A percentile compares a stretch with the other conserved stretches of the same genome.
phyloP scores from a whole-genome alignment of 192 early-diverging fungal genomes.

The Coemansia sp. region DNA sequence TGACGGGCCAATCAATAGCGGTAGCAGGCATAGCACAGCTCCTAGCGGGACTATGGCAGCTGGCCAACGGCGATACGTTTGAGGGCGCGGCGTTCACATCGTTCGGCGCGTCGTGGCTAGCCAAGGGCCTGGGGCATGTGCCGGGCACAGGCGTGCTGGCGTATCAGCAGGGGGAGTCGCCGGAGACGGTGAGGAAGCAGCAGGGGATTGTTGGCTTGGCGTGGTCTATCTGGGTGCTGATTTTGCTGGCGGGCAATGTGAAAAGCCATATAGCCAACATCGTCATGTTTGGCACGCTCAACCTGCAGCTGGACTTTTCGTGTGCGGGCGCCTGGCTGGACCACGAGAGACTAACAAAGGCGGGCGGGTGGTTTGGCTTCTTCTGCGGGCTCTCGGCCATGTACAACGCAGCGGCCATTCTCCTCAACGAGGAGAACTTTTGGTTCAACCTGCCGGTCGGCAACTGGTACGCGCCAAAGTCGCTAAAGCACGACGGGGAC shows the following conservation, averaged over 20 bases:
- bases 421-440: slow-evolving; percentile 52
- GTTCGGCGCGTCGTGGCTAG: slow-evolving; percentile 48
- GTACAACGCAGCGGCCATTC: slow-evolving; percentile 48
- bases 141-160: slow-evolving; percentile 35
- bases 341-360: slow-evolving; percentile 23
- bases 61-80: slow-evolving; percentile 53
- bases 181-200: slow-evolving; percentile 29
- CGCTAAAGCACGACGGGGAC: slow-evolving; percentile 1
- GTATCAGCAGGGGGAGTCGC: slow-evolving; percentile 26
- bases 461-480: slow-evolving; percentile 46
- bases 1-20: slow-evolving; percentile 32
- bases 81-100: slow-evolving; percentile 50
- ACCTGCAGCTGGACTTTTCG: slow-evolving; percentile 35
- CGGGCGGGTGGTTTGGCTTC: slow-evolving; percentile 51
- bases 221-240: slow-evolving; percentile 49
- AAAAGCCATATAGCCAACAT: slow-evolving; percentile 48
- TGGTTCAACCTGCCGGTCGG: slow-evolving; percentile 53
- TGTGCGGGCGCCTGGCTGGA: slow-evolving; percentile 33
- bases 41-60: slow-evolving; percentile 40
- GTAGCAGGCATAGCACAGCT: slow-evolving; percentile 47
- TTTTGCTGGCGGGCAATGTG: slow-evolving; percentile 45
- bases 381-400: slow-evolving; percentile 50
- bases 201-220: slow-evolving; percentile 29
- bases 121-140: slow-evolving; percentile 31
- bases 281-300: slow-evolving; percentile 38